Conservation (phyloP, 257 asterid species). For the Nicotiana undulata region DNA sequence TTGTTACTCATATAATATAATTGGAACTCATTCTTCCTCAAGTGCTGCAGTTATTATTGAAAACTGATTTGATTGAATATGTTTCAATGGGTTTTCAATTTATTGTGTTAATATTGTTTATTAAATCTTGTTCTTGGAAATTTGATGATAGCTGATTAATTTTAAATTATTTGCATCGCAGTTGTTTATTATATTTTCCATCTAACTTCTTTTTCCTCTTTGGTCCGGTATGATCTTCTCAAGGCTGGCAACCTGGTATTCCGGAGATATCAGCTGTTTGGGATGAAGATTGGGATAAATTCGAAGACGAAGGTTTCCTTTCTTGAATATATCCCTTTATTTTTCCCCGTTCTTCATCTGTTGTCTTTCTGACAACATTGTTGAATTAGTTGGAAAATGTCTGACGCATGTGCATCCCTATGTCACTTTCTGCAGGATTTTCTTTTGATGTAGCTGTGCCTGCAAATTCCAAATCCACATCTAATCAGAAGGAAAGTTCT, state of each 20-base stretch:
- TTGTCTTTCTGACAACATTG: conserved; percentile 2
- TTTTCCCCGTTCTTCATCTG: not conserved
- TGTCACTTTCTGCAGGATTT: conserved; percentile 45
- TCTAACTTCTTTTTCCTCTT: not conserved
- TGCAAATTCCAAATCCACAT: conserved; percentile 38
- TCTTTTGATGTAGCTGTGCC: conserved; percentile 63
- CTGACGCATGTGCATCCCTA: not conserved
- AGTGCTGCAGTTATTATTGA: not conserved
- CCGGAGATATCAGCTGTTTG: conserved; percentile 81
- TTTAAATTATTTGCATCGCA: not conserved
- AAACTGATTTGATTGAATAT: not conserved
- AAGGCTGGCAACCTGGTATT: conserved; percentile 97
- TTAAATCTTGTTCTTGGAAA: not conserved
- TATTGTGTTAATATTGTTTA: conserved; percentile 3
- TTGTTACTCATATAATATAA: not conserved
- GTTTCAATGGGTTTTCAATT: not conserved
- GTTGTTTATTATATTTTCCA: not conserved
- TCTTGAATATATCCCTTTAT: conserved; percentile 4
- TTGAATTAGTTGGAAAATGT: not conserved
- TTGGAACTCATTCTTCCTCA: not conserved
- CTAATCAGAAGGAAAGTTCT: conserved; percentile 43
- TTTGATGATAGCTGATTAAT: not conserved
- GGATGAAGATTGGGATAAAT: conserved; percentile 99
- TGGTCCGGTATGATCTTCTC: conserved; percentile 4
- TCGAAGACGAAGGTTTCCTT: conserved; percentile 83